Conservation (phyloP, 352 stramenopile genomes). For the Halophytophthora polymorphica region DNA sequence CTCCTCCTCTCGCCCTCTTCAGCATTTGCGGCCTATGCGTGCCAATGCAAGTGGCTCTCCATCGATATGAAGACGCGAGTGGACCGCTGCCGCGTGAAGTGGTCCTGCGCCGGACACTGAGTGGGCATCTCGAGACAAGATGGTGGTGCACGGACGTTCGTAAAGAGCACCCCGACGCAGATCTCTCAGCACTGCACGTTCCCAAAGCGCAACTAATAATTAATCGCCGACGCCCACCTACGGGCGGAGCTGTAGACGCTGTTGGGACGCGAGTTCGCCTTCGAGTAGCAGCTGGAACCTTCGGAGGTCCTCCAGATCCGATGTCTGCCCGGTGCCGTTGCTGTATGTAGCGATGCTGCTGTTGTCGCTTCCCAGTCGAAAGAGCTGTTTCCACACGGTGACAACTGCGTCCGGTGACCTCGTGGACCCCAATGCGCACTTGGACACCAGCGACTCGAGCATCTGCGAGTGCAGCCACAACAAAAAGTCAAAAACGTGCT, state of each 20-base stretch:
- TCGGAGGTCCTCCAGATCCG: constrained; percentile 16
- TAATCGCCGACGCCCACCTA: constrained; percentile 20
- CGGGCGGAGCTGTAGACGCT: constrained; percentile 45
- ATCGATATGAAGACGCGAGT: constrained; percentile 47
- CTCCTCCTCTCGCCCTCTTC: not conserved
- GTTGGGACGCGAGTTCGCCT: constrained; percentile 45
- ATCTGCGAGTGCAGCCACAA: constrained; percentile 30
- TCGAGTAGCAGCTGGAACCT: constrained; percentile 43
- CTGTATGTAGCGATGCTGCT: not conserved
- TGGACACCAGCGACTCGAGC: constrained; percentile 58
- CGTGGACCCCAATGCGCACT: constrained; percentile 48
- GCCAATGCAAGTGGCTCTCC: constrained; percentile 80
- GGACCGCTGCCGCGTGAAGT: constrained; percentile 61
- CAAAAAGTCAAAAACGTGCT: not conserved
- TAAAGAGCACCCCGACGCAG: not conserved
- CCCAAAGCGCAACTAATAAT: constrained; percentile 18
- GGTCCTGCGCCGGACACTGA: constrained; percentile 68
- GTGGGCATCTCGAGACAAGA: not conserved
- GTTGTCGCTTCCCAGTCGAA: constrained; percentile 32
- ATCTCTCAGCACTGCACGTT: constrained; percentile 12
- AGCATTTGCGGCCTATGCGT: constrained; percentile 69
- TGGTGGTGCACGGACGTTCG: not conserved
- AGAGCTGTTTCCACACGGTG: constrained; percentile 60
- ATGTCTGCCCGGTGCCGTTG: constrained; percentile 7
- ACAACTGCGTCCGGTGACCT: constrained; percentile 52